Evolutionary conservation across 1,284 basidiomycete species (phyloP).

Genomic region (Heliocybe sulcata): DNA sequence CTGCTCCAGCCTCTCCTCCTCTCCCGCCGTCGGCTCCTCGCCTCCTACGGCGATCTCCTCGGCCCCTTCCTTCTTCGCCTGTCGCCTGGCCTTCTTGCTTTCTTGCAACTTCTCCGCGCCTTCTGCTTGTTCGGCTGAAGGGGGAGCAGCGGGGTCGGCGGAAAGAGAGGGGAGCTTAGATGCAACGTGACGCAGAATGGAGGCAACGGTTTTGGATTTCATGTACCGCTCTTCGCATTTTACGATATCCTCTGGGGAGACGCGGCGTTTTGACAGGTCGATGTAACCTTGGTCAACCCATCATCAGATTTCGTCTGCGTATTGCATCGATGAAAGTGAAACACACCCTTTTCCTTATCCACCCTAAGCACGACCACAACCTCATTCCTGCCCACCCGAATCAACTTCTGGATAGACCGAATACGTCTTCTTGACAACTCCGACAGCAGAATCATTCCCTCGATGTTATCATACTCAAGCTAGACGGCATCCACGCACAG

Average conservation of each 20-base stretch:
- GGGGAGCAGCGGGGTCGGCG: conserved; percentile 11
- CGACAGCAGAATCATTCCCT: conserved; percentile 98
- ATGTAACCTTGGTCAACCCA: conserved; percentile 95
- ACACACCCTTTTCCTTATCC: conserved; percentile 96
- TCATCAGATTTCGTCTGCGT: no score
- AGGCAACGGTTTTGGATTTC: conserved; percentile 94
- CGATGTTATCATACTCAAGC: conserved; percentile 99
- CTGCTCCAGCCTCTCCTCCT: conserved; percentile 73
- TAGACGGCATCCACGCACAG: no score
- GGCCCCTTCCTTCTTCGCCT: conserved; percentile 32
- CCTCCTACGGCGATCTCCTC: conserved; percentile 34
- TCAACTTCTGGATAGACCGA: conserved; percentile 96
- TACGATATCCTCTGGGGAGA: conserved; percentile 97
- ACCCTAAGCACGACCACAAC: conserved; percentile 98
- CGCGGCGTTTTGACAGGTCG: conserved; percentile 97
- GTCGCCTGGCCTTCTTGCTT: conserved; percentile 33
- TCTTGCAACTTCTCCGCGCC: no score
- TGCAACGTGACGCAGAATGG: conserved; percentile 91
- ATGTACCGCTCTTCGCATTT: conserved; percentile 99
- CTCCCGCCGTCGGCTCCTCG: conserved; percentile 38
- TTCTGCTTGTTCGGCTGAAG: conserved; percentile 29
- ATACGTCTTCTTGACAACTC: conserved; percentile 97
- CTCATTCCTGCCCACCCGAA: conserved; percentile 96
- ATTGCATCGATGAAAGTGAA: not conserved
- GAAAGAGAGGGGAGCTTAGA: conserved; percentile 65